phyloP scores from a whole-genome alignment of 495 filamentous ascomycete genomes.

The Aspergillus sclerotiicarbonarius region DNA sequence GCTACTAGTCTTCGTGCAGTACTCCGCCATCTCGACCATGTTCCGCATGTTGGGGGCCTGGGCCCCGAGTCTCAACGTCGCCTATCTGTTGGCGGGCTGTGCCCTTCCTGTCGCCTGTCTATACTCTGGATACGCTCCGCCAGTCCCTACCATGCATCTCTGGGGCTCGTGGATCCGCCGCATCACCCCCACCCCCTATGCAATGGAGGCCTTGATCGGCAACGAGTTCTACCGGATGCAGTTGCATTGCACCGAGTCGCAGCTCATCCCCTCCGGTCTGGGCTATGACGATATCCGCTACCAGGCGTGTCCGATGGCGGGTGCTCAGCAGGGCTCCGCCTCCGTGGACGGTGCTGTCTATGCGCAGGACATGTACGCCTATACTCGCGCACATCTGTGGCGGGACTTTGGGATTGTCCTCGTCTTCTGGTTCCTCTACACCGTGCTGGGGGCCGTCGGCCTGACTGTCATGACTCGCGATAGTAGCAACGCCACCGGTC shows the following conservation, averaged over 20 bases:
- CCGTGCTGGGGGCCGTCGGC: conserved; percentile 74
- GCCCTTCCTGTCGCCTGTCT: conserved; percentile 73
- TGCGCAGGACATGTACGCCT: conserved; percentile 61
- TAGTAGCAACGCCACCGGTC: conserved; percentile 66
- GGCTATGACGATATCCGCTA: conserved; percentile 64
- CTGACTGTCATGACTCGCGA: conserved; percentile 72
- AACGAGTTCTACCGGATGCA: conserved; percentile 71
- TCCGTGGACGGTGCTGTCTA: conserved; percentile 61
- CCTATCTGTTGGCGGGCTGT: conserved; percentile 70
- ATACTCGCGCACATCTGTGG: conserved; percentile 62
- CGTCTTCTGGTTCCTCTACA: conserved; percentile 63
- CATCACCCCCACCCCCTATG: conserved; percentile 72
- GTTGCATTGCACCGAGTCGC: conserved; percentile 61
- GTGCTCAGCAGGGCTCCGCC: conserved; percentile 60
- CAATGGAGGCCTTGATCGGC: conserved; percentile 74
- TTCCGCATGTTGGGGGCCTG: conserved; percentile 74
- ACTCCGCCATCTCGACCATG: conserved; percentile 75
- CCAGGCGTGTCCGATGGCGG: conserved; percentile 73
- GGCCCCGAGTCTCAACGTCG: conserved; percentile 85
- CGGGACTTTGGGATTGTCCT: conserved; percentile 76
- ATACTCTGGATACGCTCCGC: conserved; percentile 79
- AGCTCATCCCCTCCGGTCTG: conserved; percentile 62
- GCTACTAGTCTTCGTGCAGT: conserved; percentile 66
- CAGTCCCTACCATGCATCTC: conserved; percentile 64
- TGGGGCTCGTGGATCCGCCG: conserved; percentile 84